Conservation (phyloP, 352 stramenopile genomes). For the Halophytophthora polymorphica region DNA sequence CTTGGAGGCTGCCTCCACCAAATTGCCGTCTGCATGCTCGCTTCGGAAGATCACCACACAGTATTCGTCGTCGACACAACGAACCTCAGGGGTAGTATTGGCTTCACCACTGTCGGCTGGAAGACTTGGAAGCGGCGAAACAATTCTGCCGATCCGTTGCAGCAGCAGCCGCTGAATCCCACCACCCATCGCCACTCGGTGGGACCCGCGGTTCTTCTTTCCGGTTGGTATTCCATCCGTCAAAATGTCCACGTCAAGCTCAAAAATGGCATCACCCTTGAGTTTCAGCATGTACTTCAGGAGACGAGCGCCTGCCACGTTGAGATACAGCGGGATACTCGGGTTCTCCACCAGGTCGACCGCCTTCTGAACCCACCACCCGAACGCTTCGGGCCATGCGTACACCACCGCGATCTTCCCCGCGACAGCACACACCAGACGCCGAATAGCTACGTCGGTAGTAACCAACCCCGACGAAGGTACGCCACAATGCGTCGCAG, state of each 20-base stretch:
- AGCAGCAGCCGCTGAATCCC: conserved; percentile 33
- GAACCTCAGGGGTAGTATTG: not conserved
- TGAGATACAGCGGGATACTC: conserved; percentile 8
- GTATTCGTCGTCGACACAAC: conserved; percentile 12
- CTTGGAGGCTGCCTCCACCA: conserved; percentile 38
- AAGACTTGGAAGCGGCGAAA: conserved; percentile 17
- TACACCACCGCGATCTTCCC: conserved; percentile 14
- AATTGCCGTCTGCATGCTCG: conserved; percentile 36
- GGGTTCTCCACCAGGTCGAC: conserved; percentile 14
- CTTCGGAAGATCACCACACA: conserved; percentile 53
- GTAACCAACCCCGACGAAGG: not conserved
- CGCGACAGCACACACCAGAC: conserved; percentile 18
- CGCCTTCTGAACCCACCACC: conserved; percentile 25
- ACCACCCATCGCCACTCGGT: conserved; percentile 15
- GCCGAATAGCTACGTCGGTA: conserved; percentile 14
- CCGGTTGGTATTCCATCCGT: conserved; percentile 1
- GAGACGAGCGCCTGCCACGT: conserved; percentile 13
- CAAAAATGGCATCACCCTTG: conserved; percentile 25
- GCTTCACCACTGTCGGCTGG: not conserved
- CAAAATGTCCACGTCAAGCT: conserved; percentile 11
- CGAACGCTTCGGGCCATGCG: conserved; percentile 13
- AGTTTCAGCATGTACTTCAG: conserved; percentile 18
- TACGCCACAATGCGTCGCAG: not conserved
- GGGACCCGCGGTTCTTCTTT: not conserved
- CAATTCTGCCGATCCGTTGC: conserved; percentile 28